phyloP scores from a whole-genome alignment of 371 early-diverging fungal genomes.

The Batkoa obscura region DNA sequence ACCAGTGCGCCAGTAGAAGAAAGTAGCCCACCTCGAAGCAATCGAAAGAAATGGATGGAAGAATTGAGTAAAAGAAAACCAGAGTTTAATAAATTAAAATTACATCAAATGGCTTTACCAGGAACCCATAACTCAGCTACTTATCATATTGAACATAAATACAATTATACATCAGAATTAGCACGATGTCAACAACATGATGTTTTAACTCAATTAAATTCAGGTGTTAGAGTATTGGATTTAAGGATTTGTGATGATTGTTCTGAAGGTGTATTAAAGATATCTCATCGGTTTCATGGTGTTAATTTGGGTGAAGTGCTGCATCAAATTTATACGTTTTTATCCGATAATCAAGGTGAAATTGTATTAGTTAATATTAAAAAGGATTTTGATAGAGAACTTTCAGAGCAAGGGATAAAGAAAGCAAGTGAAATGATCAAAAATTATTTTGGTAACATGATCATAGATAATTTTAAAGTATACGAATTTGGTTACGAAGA shows the following conservation, averaged over 20 bases:
- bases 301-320: background rate
- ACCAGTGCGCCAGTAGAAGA: background rate
- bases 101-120: conserved; percentile 1
- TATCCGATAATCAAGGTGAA: conserved; percentile 2
- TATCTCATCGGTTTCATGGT: background rate
- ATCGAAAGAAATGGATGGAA: conserved; percentile 1
- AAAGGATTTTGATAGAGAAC: conserved; percentile 6
- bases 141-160: background rate
- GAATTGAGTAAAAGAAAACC: background rate
- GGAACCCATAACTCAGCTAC: conserved; percentile 6
- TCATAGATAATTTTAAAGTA: background rate
- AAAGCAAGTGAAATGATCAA: background rate
- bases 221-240: background rate
- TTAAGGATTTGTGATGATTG: conserved; percentile 3
- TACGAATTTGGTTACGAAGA: background rate
- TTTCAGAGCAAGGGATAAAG: background rate
- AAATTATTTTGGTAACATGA: background rate
- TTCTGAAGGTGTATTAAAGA: background rate
- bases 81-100: background rate
- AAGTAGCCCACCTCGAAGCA: background rate
- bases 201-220: background rate
- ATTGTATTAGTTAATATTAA: conserved; percentile 1
- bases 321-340: conserved; percentile 1
- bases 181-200: conserved; percentile 2
- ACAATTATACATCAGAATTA: background rate